These are phyloP conservation scores for Yamadazyma sp. DNA, from an alignment of 805 yeast genomes.

Conservation along the genomic window DNA sequence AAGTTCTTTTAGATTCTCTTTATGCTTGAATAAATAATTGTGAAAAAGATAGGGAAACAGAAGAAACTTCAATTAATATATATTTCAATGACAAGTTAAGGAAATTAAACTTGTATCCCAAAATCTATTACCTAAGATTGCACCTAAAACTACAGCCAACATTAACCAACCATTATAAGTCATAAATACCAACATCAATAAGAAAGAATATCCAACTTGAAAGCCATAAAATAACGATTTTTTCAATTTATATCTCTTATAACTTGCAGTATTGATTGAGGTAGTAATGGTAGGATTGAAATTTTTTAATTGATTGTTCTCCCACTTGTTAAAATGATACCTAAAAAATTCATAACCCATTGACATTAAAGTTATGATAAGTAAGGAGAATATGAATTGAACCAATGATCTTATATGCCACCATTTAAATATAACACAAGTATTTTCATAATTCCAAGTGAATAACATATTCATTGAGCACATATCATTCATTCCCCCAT, in stretches of 20 bases:
- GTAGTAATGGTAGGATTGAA: no score
- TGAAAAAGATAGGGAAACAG: neutral
- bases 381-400: conserved; percentile 52
- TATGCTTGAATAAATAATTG: conserved; percentile 1
- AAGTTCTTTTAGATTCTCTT: no score
- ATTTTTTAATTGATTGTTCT: conserved; percentile 7
- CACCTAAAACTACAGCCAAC: conserved; percentile 71
- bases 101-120: conserved; percentile 41
- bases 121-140: conserved; percentile 60
- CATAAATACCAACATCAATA: conserved; percentile 81
- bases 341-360: conserved; percentile 62
- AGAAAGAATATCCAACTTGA: conserved; percentile 67
- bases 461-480: conserved; percentile 72
- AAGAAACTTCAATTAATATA: no score
- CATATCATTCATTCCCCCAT: conserved; percentile 17
- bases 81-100: conserved; percentile 4
- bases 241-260: conserved; percentile 18
- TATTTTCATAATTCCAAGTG: conserved; percentile 72
- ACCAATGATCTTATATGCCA: conserved; percentile 65
- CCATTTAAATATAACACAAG: conserved; percentile 73
- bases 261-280: conserved; percentile 4
- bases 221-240: conserved; percentile 52
- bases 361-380: conserved; percentile 46
- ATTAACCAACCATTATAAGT: conserved; percentile 84
- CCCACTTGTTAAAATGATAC: conserved; percentile 27